These are phyloP conservation scores for Leccinum angustisporum DNA, from an alignment of 1,284 basidiomycete genomes.

Conservation along the genomic window DNA sequence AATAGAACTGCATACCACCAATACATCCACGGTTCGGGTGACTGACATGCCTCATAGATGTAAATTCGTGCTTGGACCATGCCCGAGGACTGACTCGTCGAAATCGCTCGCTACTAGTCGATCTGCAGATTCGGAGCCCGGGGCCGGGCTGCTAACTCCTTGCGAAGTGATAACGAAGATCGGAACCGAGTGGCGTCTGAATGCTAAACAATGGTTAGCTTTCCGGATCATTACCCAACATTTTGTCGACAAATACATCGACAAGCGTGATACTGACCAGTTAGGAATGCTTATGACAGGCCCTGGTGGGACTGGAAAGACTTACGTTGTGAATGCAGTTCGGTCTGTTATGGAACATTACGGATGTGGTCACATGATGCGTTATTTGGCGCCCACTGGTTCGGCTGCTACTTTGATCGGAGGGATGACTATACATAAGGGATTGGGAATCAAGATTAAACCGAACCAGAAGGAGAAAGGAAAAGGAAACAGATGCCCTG, in stretches of 20 bases:
- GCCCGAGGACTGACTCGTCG: no score
- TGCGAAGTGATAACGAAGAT: neutral
- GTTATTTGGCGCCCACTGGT: neutral
- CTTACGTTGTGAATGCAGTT: neutral
- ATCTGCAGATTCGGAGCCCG: no score
- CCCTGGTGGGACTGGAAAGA: neutral
- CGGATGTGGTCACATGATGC: neutral
- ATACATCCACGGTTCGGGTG: no score
- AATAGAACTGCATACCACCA: no score
- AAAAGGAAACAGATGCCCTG: neutral
- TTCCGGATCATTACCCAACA: neutral
- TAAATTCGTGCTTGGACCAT: no score
- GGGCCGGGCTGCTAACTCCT: neutral
- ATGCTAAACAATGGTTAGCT: neutral
- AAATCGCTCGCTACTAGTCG: no score
- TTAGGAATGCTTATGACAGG: constrained; percentile 6
- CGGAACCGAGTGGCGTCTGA: neutral
- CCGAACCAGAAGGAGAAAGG: neutral
- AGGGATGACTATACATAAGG: constrained; percentile 8
- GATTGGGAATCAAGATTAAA: constrained; percentile 3
- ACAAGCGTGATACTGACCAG: neutral
- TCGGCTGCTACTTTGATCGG: neutral
- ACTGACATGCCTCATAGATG: no score
- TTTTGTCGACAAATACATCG: neutral
- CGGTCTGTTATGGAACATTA: neutral